Base-by-base conservation (phyloP, 176 grass and related monocot species). In the Aegilops tauschii region DNA sequence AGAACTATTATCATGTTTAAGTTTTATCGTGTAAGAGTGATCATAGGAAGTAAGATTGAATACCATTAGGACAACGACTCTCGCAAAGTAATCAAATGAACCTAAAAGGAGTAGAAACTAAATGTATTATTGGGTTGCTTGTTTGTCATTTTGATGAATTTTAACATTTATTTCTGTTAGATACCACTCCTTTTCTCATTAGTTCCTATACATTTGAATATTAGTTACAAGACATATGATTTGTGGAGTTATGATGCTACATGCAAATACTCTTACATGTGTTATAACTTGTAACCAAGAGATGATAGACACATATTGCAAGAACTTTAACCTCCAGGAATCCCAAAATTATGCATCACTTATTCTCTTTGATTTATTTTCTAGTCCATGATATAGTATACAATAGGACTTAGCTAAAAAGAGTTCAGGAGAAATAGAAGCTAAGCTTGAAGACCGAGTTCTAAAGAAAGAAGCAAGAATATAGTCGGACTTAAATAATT, bases 241-340 rank as follows among this genome's bases (percentile, higher is more conserved):
- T 77, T 72, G 21, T 42, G 21, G 69, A 20, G 32, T 36, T 37
- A 37, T 37, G 37, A 35, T 58, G 29, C 18, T 77, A n/a, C 5
- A 20, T 13, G 49, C 5, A 77, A 58, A 72, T 40, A 11, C 21
- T 77, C 0, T 72, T 72, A 42, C 21, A 42, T 21, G 69, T 72
- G 36, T n/a, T 72, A 5, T 23, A 72, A 39, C 20, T 12, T 72
- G 37, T 23, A 72, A 39, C 69, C 36, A 73, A 96, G 76, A 34
- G 92, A 96, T 69, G 96, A 45, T 88, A 91, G 82, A 94, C 88
- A 90, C 92, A 94, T 64, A 88, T 84, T 30, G 4, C 7, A 30
- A 3, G 18, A 18, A 59, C 18, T 59, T 59, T 59, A 59, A 59
- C 54, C 18, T 21, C 1, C 18, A 59, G 6, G 9, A 59, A 59